A percentile compares a stretch with the other conserved stretches of the same genome.
phyloP scores from a whole-genome alignment of 495 filamentous ascomycete species.

The Aspergillus asperescens region DNA sequence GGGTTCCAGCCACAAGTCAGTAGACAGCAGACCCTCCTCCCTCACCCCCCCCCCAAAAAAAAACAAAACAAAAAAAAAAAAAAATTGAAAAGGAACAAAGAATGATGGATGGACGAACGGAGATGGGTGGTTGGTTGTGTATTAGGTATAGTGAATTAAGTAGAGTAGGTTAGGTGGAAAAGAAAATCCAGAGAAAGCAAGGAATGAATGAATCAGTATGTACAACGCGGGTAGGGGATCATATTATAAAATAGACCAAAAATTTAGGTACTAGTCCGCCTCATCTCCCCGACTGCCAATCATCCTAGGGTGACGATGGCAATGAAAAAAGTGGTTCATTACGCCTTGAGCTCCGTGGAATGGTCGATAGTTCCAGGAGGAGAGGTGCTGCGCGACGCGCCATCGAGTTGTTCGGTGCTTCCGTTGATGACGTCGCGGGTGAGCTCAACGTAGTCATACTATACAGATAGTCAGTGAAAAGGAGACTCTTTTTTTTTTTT shows the following conservation, averaged over 20 bases:
- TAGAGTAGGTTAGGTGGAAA: not conserved
- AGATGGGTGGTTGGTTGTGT: too few species aligned
- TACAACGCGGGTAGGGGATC: not conserved
- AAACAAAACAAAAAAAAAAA: too few species aligned
- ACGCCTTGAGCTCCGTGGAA: slow-evolving; percentile 31
- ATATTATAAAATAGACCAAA: too few species aligned
- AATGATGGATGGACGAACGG: too few species aligned
- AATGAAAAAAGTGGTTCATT: slow-evolving; percentile 8
- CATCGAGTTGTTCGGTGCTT: slow-evolving; percentile 30
- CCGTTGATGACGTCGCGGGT: slow-evolving; percentile 74
- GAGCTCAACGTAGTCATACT: slow-evolving; percentile 95
- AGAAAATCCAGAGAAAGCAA: not conserved
- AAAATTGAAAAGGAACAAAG: too few species aligned
- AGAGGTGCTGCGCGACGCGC: slow-evolving; percentile 30
- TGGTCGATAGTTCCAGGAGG: slow-evolving; percentile 19
- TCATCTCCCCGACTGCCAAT: not conserved
- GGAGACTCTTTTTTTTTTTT: too few species aligned
- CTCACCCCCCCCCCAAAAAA: too few species aligned
- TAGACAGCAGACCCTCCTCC: too few species aligned
- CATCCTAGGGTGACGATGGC: not conserved
- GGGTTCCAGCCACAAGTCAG: too few species aligned
- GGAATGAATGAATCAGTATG: not conserved
- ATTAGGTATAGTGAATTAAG: too few species aligned
- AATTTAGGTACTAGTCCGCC: too few species aligned
- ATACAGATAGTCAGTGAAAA: not conserved